phyloP scores from a whole-genome alignment of 208 protist species.

The Angomonas ambiguus region DNA sequence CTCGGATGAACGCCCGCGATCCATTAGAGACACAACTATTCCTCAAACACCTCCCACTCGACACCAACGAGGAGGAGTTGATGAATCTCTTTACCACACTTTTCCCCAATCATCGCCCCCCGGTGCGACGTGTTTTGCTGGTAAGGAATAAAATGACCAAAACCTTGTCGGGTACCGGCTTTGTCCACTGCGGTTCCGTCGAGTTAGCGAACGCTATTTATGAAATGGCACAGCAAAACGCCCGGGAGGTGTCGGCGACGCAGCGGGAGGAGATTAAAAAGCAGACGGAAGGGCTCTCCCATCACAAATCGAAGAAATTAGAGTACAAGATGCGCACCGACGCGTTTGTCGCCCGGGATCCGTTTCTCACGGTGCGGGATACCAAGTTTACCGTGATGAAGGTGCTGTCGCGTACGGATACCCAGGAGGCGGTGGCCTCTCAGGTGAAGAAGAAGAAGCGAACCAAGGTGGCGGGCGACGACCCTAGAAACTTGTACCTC shows the following conservation, averaged over 20 bases:
- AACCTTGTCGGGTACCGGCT: constrained; percentile 73
- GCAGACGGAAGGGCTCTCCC: constrained; percentile 72
- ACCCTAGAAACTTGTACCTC: constrained; percentile 86
- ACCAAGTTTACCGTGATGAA: constrained; percentile 81
- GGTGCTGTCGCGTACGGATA: constrained; percentile 75
- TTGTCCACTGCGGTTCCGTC: constrained; percentile 76
- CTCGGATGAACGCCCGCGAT: constrained; percentile 79
- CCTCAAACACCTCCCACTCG: constrained; percentile 78
- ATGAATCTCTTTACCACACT: constrained; percentile 62
- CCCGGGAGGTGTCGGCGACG: constrained; percentile 69
- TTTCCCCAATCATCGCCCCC: constrained; percentile 24
- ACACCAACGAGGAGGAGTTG: constrained; percentile 82
- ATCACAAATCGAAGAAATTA: constrained; percentile 75
- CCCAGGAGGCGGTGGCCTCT: constrained; percentile 67
- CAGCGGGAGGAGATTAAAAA: constrained; percentile 58
- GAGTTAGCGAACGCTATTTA: constrained; percentile 75
- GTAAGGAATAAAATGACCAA: constrained; percentile 71
- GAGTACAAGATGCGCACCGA: constrained; percentile 72
- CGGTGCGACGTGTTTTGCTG: constrained; percentile 76
- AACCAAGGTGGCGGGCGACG: constrained; percentile 85
- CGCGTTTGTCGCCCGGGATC: constrained; percentile 44
- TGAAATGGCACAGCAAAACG: constrained; percentile 79
- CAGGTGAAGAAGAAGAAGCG: constrained; percentile 87
- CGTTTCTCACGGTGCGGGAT: constrained; percentile 80
- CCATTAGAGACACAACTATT: constrained; percentile 88